These are phyloP conservation scores for Wallacemonas collosoma DNA, from an alignment of 208 protist species.

Conservation along the genomic window DNA sequence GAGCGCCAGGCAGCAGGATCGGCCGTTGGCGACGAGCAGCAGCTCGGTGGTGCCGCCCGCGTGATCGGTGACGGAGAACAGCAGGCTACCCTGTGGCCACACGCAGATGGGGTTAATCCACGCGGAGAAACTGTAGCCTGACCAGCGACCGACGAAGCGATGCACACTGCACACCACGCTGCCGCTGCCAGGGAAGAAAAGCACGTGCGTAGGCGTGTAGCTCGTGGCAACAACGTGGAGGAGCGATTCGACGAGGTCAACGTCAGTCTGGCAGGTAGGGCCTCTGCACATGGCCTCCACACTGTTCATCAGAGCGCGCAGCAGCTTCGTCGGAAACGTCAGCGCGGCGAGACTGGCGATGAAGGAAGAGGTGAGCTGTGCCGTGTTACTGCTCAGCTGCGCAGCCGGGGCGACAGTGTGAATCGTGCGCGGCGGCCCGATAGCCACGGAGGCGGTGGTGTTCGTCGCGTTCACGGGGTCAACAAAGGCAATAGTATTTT, in stretches of 20 bases:
- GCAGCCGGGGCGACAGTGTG: conserved; percentile 29
- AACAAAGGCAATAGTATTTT: background rate
- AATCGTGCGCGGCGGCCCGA: conserved; percentile 2
- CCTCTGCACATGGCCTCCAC: conserved; percentile 54
- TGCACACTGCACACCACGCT: conserved; percentile 55
- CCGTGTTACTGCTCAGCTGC: conserved; percentile 59
- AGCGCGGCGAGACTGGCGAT: conserved; percentile 60
- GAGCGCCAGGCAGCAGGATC: conserved; percentile 62
- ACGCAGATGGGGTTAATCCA: conserved; percentile 86
- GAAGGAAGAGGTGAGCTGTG: conserved; percentile 67
- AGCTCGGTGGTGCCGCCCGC: conserved; percentile 48
- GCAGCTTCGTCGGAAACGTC: conserved; percentile 35
- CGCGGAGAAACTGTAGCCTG: conserved; percentile 74
- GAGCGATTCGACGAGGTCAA: conserved; percentile 71
- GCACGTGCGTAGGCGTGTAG: conserved; percentile 37
- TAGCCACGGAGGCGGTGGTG: background rate
- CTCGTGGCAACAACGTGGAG: conserved; percentile 60
- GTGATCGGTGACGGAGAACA: conserved; percentile 72
- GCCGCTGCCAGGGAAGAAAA: conserved; percentile 74
- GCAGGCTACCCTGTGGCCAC: conserved; percentile 66
- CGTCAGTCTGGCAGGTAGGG: conserved; percentile 63
- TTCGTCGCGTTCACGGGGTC: too few species aligned
- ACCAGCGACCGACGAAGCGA: conserved; percentile 42
- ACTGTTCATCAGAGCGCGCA: conserved; percentile 47
- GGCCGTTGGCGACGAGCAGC: conserved; percentile 68